phyloP scores from a whole-genome alignment of 148 eudicot species.

The Cornus florida region DNA sequence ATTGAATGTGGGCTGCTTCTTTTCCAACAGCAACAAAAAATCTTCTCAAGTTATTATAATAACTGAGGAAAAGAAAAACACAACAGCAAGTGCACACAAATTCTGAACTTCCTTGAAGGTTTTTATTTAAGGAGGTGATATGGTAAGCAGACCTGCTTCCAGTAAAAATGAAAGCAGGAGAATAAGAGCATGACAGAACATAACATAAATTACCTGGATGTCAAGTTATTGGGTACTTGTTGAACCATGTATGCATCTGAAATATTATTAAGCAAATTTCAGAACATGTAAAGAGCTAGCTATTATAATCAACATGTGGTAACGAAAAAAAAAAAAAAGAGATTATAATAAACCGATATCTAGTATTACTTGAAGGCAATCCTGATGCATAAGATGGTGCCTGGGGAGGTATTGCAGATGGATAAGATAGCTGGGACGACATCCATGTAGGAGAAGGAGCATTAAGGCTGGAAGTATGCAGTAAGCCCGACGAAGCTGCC shows the following conservation, averaged over 20 bases:
- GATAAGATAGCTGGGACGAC: slow-evolving; percentile 55
- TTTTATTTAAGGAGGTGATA: neutral
- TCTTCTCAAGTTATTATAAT: no score
- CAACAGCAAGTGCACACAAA: neutral
- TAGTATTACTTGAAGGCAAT: slow-evolving; percentile 41
- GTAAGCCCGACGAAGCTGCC: slow-evolving; percentile 47
- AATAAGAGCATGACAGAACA: neutral
- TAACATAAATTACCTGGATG: slow-evolving; percentile 49
- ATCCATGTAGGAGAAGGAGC: slow-evolving; percentile 40
- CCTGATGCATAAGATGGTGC: slow-evolving; percentile 47
- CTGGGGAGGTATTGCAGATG: slow-evolving; percentile 41
- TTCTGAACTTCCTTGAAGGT: neutral
- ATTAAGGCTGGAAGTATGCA: slow-evolving; percentile 44
- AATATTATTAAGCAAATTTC: slow-evolving; percentile 12
- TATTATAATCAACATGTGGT: neutral
- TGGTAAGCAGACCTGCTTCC: neutral
- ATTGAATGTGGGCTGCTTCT: neutral
- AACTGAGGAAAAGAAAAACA: neutral
- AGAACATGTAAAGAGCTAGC: slow-evolving; percentile 7
- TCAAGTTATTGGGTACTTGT: slow-evolving; percentile 44
- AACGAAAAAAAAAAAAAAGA: neutral
- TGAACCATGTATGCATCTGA: slow-evolving; percentile 72
- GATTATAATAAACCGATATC: neutral
- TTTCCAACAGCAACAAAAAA: no score
- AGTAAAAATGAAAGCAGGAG: neutral